phyloP scores from a whole-genome alignment of 345 rosid genomes.

The Gossypium anomalum region DNA sequence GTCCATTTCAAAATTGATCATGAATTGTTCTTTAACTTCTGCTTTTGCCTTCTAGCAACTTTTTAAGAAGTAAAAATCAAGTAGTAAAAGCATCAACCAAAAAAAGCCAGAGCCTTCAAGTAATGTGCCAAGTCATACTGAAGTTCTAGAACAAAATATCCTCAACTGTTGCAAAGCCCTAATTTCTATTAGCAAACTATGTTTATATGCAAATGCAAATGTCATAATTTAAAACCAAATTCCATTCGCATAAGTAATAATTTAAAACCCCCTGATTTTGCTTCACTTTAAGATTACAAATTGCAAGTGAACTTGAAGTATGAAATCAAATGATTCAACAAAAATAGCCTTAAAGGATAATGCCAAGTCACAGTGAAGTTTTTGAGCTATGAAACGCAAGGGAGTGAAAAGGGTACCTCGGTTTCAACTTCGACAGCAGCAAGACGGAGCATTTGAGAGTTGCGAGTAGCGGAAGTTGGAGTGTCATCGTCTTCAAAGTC shows the following conservation, averaged over 20 bases:
- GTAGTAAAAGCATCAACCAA: neutral
- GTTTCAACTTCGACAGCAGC: slow-evolving; percentile 45
- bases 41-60: neutral
- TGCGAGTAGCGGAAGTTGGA: slow-evolving; percentile 65
- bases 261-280: neutral
- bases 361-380: too few relatives aligned
- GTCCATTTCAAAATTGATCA: neutral
- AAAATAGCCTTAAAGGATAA: too few relatives aligned
- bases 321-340: neutral
- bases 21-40: neutral
- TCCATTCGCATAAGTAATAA: neutral
- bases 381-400: neutral
- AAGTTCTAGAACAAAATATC: neutral
- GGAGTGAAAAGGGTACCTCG: slow-evolving; percentile 34
- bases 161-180: neutral
- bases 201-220: neutral
- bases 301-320: neutral
- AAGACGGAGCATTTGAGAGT: slow-evolving; percentile 67
- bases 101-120: neutral
- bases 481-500: slow-evolving; percentile 97
- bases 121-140: neutral
- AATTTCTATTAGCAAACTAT: neutral
- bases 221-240: neutral
- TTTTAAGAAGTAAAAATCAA: neutral
- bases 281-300: neutral